Percentiles rank a stretch among this genome's conserved stretches.
Conservation (phyloP, 1,284 basidiomycete genomes). For the Sanguinoderma infundibulare region DNA sequence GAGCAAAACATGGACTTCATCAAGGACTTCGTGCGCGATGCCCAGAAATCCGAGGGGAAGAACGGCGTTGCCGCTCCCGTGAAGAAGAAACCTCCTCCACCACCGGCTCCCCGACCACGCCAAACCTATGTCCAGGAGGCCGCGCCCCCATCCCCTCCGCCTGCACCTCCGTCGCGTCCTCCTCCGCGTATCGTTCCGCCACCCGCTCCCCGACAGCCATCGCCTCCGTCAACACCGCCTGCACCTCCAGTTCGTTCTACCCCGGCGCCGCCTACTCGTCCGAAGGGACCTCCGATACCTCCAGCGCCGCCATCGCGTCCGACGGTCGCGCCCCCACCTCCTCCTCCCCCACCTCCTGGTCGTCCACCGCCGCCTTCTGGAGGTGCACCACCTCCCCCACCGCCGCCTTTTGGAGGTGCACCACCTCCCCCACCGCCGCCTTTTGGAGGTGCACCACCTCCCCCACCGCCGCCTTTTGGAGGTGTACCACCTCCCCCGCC, state of each 20-base stretch:
- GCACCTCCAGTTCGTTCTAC: conserved; percentile 30
- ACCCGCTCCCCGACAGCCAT: conserved; percentile 16
- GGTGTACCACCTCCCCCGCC: conserved; percentile 42
- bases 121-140: conserved; percentile 40
- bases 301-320: conserved; percentile 37
- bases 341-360: conserved; percentile 43
- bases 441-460: conserved; percentile 37
- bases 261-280: conserved; percentile 27
- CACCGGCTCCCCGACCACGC: conserved; percentile 55
- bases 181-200: conserved; percentile 20
- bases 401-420: conserved; percentile 32
- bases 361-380: conserved; percentile 34
- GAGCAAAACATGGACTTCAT: conserved; percentile 89
- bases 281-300: conserved; percentile 41
- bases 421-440: conserved; percentile 29
- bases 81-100: conserved; percentile 58
- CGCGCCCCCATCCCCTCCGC: conserved; percentile 28
- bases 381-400: conserved; percentile 38
- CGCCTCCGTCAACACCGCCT: conserved; percentile 28
- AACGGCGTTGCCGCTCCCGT: conserved; percentile 29
- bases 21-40: conserved; percentile 79
- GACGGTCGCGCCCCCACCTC: conserved; percentile 39
- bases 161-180: conserved; percentile 26
- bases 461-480: conserved; percentile 39
- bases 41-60: conserved; percentile 38